Base-by-base conservation (phyloP, 2,329 filamentous ascomycete genomes). In the Fusarium neocosmosporiellum region DNA sequence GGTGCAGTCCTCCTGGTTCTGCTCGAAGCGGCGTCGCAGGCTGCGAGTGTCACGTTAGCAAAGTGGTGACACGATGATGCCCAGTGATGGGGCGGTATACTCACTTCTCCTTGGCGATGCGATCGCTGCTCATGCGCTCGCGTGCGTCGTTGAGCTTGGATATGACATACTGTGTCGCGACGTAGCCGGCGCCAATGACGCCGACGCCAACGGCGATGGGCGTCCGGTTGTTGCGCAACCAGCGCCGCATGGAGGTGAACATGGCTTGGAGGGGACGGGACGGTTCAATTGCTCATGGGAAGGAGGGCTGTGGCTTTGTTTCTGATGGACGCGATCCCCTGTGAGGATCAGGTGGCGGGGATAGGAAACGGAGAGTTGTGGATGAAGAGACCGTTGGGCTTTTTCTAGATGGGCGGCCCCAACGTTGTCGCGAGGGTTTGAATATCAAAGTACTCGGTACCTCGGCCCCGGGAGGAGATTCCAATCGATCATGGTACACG, bases 1-100 rank as follows among this genome's bases (percentile, higher is more conserved):
- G 55, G 96, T 98, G 84, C 96, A 99, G 83, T 99, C 96, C 81
- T 98, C 96, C 81, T 99, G 96, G 83, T 99, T 99, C 84, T 99
- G 96, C 82, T 98, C 94, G 84, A 99, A 99, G 79, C 96, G 93
- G 67, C 96, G 93, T 59, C 95, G 95, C 70, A 99, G 89, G 83
- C 96, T 98, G 78, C 31, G 39, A 60, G 29, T 50, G 20, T 73
- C 7, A 74, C n/a, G 48, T 31, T 22, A 48, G 24, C 33, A 48
- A 37, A 4, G 27, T 37, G 36, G 24, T 43, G 18, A 22, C 20
- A 57, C 50, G 29, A 34, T 43, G 13, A 11, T 18, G 50, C 34
- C 36, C 31, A 27, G 68, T 29, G 60, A 24, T 60, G 43, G 43
- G 37, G 22, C 41, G 22, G 41, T 46, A 27, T 55, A 78, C 90